A percentile compares a stretch with the other conserved stretches of the same genome.
Conservation (phyloP, 2,329 filamentous ascomycete genomes). For the Phyllosticta citrichinensis region DNA sequence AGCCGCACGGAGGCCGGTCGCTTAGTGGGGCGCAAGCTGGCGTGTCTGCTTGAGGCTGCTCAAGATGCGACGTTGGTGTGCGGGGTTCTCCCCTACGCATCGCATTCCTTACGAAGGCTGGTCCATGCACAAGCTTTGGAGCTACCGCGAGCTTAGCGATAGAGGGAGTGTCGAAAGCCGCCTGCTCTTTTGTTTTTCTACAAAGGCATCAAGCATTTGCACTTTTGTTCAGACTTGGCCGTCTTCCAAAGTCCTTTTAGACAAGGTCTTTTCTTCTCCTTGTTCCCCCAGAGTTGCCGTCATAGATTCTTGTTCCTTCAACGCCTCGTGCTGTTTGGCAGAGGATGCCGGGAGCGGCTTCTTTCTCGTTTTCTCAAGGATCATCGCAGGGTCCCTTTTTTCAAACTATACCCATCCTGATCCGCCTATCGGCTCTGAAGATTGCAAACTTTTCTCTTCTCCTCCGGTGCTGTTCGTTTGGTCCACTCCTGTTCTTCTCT, state of each 20-base stretch:
- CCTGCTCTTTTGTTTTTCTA: background rate
- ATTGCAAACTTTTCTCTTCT: conserved; percentile 2
- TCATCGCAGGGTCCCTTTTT: conserved; percentile 2
- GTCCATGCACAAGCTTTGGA: background rate
- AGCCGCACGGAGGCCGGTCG: background rate
- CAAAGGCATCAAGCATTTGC: background rate
- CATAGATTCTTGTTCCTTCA: background rate
- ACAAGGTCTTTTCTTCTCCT: background rate
- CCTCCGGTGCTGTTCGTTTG: background rate
- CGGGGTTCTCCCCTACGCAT: background rate
- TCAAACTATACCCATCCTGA: conserved; percentile 9
- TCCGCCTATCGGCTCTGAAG: conserved; percentile 4
- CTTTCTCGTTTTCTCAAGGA: background rate
- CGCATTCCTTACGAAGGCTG: background rate
- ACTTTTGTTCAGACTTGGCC: background rate
- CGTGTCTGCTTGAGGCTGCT: background rate
- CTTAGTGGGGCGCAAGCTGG: background rate
- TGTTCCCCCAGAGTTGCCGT: background rate
- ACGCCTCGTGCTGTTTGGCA: background rate
- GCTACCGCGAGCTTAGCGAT: background rate
- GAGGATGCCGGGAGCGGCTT: background rate
- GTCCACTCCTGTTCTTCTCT: background rate
- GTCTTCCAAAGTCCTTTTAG: background rate
- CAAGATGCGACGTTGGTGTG: background rate
- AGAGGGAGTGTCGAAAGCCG: background rate